Evolutionary conservation across 108 stramenopile genomes (phyloP).

Genomic region (Conticribra weissflogii): DNA sequence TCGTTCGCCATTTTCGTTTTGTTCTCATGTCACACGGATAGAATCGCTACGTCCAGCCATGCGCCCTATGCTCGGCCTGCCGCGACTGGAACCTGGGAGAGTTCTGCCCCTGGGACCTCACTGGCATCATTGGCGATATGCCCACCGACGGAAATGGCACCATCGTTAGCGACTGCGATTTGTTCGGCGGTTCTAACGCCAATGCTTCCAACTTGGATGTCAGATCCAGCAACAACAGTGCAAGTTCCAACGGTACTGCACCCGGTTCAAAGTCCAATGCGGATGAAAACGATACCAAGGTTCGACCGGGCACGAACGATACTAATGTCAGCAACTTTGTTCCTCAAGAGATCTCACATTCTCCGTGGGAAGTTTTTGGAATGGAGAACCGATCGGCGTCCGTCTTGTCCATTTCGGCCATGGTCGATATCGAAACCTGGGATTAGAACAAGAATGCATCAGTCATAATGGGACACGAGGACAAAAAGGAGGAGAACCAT

Average conservation of each 20-base stretch:
- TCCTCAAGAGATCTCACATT: conserved; percentile 27
- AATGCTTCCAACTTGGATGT: not conserved
- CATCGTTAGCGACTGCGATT: not conserved
- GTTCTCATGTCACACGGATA: conserved; percentile 2
- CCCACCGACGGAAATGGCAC: conserved; percentile 21
- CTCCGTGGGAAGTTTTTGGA: not conserved
- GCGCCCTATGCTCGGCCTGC: conserved; percentile 48
- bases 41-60: conserved; percentile 25
- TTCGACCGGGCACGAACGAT: too few relatives aligned
- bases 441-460: conserved; percentile 11
- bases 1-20: not conserved
- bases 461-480: too few relatives aligned
- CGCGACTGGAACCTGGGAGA: conserved; percentile 52
- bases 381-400: not conserved
- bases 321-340: conserved; percentile 15
- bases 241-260: not conserved
- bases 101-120: conserved; percentile 53
- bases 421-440: conserved; percentile 33
- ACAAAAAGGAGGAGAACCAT: too few relatives aligned
- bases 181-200: conserved; percentile 1
- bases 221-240: not conserved
- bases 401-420: conserved; percentile 16
- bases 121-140: conserved; percentile 36
- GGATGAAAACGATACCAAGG: too few relatives aligned
- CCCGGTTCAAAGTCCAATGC: not conserved